Conservation (phyloP, 257 asterid species). For the Solanum piurae region DNA sequence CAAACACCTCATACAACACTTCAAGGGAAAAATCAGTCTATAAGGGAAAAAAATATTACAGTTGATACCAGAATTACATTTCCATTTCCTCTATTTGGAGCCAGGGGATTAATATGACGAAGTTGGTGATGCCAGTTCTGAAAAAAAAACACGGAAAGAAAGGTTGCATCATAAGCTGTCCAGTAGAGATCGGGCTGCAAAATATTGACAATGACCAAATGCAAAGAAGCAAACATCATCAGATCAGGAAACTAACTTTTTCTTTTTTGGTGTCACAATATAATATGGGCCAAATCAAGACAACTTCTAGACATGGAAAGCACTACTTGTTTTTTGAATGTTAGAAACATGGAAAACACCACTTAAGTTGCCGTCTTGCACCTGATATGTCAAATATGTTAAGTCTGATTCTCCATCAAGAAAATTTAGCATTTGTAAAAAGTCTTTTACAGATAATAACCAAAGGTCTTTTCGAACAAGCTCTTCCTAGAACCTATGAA, state of each 20-base stretch:
- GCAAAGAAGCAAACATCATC: not conserved
- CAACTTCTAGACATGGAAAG: not conserved
- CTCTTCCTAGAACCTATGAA: not conserved
- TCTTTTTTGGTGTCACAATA: not conserved
- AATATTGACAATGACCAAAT: not conserved
- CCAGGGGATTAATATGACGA: not conserved
- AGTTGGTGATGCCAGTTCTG: slow-evolving; percentile 1
- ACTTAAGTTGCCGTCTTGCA: not conserved
- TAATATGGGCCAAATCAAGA: not conserved
- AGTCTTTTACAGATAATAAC: not conserved
- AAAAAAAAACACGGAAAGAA: not conserved
- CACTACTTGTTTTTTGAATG: not conserved
- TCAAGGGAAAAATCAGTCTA: not conserved
- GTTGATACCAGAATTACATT: not conserved
- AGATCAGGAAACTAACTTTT: not conserved
- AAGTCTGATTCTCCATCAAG: not conserved
- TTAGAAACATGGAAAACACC: not conserved
- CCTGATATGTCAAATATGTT: not conserved
- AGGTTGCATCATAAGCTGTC: not conserved
- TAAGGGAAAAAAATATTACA: not conserved
- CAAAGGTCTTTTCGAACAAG: not conserved
- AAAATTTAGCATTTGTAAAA: not conserved
- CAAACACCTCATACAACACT: not conserved
- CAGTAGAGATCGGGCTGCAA: not conserved
- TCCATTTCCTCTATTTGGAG: not conserved